A percentile compares a stretch with the other conserved stretches of the same genome.
These are phyloP conservation scores for Candida ascalaphidarum DNA, from an alignment of 805 yeast species.

Conservation along the genomic window DNA sequence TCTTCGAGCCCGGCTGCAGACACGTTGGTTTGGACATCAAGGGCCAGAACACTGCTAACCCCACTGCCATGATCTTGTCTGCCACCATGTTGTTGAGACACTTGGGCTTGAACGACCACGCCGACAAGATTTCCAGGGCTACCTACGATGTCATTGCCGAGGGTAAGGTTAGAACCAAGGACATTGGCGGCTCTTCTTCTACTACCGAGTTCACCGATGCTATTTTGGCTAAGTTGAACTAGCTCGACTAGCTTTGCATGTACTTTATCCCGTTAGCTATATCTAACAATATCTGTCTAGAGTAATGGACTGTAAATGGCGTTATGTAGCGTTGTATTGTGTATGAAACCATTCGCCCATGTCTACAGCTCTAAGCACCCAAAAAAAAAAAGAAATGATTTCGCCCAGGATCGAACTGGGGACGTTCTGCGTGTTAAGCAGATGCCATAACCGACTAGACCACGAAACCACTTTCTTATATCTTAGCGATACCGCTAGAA, in stretches of 20 bases:
- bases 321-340: no score
- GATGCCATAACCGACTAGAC: slow-evolving; percentile 99
- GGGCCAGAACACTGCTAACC: slow-evolving; percentile 94
- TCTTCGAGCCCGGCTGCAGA: slow-evolving; percentile 99
- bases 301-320: no score
- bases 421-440: slow-evolving; percentile 99
- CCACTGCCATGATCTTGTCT: slow-evolving; percentile 94
- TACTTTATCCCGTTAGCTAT: no score
- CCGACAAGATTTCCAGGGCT: slow-evolving; percentile 82
- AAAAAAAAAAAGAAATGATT: slow-evolving; percentile 53
- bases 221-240: slow-evolving; percentile 60
- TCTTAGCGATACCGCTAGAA: no score
- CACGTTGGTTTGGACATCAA: slow-evolving; percentile 96
- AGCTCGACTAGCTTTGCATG: no score
- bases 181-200: slow-evolving; percentile 83
- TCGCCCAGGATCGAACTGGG: slow-evolving; percentile 99
- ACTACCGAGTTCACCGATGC: slow-evolving; percentile 95
- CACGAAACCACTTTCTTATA: slow-evolving; percentile 84
- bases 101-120: slow-evolving; percentile 77
- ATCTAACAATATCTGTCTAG: no score
- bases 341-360: no score
- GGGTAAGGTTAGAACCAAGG: slow-evolving; percentile 77
- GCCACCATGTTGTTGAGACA: slow-evolving; percentile 91
- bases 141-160: slow-evolving; percentile 86
- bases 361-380: no score